phyloP scores from a whole-genome alignment of 2,329 filamentous ascomycete genomes.

The Periconia digitata region DNA sequence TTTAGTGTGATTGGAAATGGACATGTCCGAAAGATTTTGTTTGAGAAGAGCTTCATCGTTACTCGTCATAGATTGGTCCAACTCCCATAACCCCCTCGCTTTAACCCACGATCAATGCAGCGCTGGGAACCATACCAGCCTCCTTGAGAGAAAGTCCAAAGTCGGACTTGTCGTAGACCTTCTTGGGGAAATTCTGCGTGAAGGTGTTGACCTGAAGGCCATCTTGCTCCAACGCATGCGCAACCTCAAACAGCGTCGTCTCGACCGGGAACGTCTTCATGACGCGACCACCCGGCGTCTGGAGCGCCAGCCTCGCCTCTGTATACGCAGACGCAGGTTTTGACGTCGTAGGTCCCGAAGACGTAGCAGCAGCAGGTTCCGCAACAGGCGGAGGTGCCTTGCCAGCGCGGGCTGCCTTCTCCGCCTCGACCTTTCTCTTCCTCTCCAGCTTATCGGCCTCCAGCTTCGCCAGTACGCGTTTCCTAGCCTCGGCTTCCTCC shows the following conservation, averaged over 20 bases:
- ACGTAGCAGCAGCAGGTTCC: conserved; percentile 49
- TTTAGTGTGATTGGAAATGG: no score
- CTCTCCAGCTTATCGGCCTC: conserved; percentile 92
- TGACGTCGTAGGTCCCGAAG: conserved; percentile 52
- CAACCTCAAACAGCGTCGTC: conserved; percentile 91
- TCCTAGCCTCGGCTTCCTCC: conserved; percentile 82
- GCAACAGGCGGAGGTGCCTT: conserved; percentile 53
- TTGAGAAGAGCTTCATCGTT: no score
- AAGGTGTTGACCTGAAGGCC: conserved; percentile 74
- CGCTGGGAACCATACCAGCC: conserved; percentile 84
- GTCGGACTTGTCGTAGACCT: conserved; percentile 70
- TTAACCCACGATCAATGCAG: conserved; percentile 73
- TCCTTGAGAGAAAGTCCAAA: conserved; percentile 92
- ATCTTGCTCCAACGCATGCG: conserved; percentile 72
- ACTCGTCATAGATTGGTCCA: no score
- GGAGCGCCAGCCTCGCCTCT: conserved; percentile 79
- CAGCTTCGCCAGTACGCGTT: conserved; percentile 88
- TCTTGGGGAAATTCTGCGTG: conserved; percentile 82
- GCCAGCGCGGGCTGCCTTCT: conserved; percentile 87
- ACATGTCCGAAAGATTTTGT: no score
- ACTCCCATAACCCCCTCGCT: no score
- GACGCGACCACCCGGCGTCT: conserved; percentile 73
- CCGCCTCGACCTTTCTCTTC: conserved; percentile 78
- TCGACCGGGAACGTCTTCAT: conserved; percentile 87
- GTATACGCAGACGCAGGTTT: conserved; percentile 73